Evolutionary conservation across 2,329 filamentous ascomycete species (phyloP).

Genomic region (Ascochyta pisi): DNA sequence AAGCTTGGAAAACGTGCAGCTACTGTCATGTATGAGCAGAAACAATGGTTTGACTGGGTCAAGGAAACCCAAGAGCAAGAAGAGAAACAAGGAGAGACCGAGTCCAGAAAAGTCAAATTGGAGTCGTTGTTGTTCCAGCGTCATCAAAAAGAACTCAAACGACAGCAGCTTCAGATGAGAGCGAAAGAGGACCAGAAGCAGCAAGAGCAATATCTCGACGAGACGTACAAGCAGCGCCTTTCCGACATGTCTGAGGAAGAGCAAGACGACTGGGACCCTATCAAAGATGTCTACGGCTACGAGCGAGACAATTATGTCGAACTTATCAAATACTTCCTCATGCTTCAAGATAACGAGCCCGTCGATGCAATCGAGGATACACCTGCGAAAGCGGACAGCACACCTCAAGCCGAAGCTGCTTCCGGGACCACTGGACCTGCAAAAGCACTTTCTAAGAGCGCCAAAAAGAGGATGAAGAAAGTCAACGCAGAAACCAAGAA

Average conservation of each 20-base stretch:
- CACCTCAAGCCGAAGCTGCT: not conserved
- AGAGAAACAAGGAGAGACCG: conserved; percentile 55
- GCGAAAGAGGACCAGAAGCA: conserved; percentile 53
- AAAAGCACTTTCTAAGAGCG: conserved; percentile 32
- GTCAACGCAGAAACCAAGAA: conserved; percentile 34
- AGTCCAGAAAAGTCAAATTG: conserved; percentile 58
- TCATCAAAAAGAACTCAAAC: conserved; percentile 54
- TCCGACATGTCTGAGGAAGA: conserved; percentile 48
- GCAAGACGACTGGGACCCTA: conserved; percentile 56
- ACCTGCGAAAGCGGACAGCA: not conserved
- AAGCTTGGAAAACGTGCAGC: conserved; percentile 53
- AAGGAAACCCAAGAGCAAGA: conserved; percentile 54
- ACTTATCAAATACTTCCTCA: conserved; percentile 56
- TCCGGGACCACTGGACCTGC: conserved; percentile 9
- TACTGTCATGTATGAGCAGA: conserved; percentile 54
- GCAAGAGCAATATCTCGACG: conserved; percentile 55
- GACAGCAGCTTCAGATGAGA: conserved; percentile 50
- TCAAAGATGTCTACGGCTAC: conserved; percentile 56
- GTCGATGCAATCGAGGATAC: conserved; percentile 1
- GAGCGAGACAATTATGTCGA: conserved; percentile 55
- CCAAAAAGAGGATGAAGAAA: conserved; percentile 46
- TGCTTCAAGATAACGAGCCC: conserved; percentile 43
- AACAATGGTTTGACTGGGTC: conserved; percentile 60
- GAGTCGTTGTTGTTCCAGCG: conserved; percentile 58
- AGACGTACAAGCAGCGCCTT: conserved; percentile 52